Percentiles rank a stretch among this genome's conserved stretches.
Evolutionary conservation across 768 basidiomycete species (phyloP).

Genomic region (Pleurotus citrinopileatus): DNA sequence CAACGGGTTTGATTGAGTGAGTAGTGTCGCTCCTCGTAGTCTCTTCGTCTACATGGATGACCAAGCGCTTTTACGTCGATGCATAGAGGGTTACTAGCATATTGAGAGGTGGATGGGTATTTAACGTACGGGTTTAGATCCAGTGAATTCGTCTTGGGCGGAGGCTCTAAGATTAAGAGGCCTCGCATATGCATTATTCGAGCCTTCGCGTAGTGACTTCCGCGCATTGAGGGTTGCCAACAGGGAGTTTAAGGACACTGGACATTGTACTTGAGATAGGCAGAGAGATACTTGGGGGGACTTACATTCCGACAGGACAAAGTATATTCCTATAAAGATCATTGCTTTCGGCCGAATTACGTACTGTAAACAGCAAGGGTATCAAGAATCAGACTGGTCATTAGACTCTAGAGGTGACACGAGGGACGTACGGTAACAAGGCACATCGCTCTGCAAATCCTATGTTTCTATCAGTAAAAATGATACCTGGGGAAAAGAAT

Average conservation of each 20-base stretch:
- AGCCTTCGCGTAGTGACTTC: neutral
- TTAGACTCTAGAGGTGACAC: neutral
- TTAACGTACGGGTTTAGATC: too few species aligned
- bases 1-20: too few species aligned
- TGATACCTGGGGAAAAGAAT: neutral
- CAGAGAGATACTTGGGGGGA: neutral
- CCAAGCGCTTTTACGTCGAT: too few species aligned
- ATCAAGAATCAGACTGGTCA: conserved; percentile 23
- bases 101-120: too few species aligned
- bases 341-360: conserved; percentile 40
- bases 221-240: neutral
- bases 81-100: too few species aligned
- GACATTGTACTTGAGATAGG: neutral
- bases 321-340: conserved; percentile 42
- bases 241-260: neutral
- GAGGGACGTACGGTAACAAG: conserved; percentile 28
- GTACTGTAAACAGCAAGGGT: conserved; percentile 30
- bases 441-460: conserved; percentile 16
- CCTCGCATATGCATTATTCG: too few species aligned
- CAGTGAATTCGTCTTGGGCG: too few species aligned
- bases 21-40: too few species aligned
- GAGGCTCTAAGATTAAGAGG: too few species aligned
- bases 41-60: too few species aligned
- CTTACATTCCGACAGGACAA: conserved; percentile 44
- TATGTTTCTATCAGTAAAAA: neutral